A percentile compares a stretch with the other conserved stretches of the same genome.
These are phyloP conservation scores for Thielaviopsis punctulata DNA, from an alignment of 2,329 filamentous ascomycete species.

Conservation along the genomic window DNA sequence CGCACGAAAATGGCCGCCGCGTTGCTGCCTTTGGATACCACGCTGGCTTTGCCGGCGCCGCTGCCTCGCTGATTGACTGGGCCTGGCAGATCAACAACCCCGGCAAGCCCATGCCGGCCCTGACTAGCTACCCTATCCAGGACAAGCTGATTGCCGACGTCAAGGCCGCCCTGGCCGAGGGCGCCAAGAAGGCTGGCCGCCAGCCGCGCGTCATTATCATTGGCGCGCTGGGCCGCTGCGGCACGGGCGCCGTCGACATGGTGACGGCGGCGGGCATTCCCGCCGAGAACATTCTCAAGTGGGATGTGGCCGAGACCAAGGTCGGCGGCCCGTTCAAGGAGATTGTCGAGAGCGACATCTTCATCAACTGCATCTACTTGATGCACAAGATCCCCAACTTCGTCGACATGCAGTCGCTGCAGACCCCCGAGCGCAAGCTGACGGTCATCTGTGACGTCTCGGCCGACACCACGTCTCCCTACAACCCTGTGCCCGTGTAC, in stretches of 20 bases:
- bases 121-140: slow-evolving; percentile 58
- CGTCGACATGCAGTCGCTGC: slow-evolving; percentile 52
- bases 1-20: slow-evolving; percentile 48
- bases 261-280: slow-evolving; percentile 47
- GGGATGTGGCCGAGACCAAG: slow-evolving; percentile 61
- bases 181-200: slow-evolving; percentile 44
- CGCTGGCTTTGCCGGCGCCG: slow-evolving; percentile 60
- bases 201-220: slow-evolving; percentile 67
- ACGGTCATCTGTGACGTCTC: slow-evolving; percentile 67
- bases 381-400: slow-evolving; percentile 65
- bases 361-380: slow-evolving; percentile 84
- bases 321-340: slow-evolving; percentile 61
- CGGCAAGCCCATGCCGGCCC: slow-evolving; percentile 46
- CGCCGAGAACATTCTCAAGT: slow-evolving; percentile 35
- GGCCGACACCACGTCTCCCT: slow-evolving; percentile 56
- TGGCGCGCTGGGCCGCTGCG: slow-evolving; percentile 69
- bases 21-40: slow-evolving; percentile 59
- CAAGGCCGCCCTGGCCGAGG: slow-evolving; percentile 50
- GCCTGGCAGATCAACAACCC: slow-evolving; percentile 62
- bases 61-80: slow-evolving; percentile 65
- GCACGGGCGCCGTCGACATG: slow-evolving; percentile 69
- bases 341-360: slow-evolving; percentile 58
- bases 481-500: slow-evolving; percentile 65
- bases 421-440: slow-evolving; percentile 51
- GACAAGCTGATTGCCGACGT: slow-evolving; percentile 49